phyloP scores from a whole-genome alignment of 2,329 filamentous ascomycete species.

The Pseudocercospora cruenta region DNA sequence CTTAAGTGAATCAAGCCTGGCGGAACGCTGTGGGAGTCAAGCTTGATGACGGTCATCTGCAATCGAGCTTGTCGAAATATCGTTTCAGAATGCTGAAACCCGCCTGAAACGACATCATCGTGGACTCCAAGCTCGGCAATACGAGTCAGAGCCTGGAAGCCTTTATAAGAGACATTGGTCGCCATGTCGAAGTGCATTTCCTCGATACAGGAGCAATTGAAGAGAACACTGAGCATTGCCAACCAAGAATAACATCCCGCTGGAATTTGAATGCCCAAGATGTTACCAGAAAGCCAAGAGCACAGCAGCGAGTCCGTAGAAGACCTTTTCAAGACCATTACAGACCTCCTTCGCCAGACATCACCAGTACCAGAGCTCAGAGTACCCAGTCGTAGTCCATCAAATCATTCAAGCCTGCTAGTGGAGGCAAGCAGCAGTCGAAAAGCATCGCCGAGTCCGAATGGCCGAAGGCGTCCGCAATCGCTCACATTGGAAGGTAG shows the following conservation, averaged over 20 bases:
- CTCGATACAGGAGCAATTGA: not conserved
- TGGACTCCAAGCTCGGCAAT: not conserved
- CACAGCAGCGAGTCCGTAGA: not conserved
- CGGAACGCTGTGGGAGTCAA: not conserved
- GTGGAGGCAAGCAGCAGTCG: not conserved
- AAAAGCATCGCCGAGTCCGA: not conserved
- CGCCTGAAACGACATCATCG: not conserved
- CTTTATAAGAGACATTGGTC: not conserved
- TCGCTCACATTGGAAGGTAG: not conserved
- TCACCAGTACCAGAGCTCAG: not conserved
- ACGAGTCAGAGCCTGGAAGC: not conserved
- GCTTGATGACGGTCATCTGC: not conserved
- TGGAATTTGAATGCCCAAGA: not conserved
- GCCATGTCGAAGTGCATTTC: not conserved
- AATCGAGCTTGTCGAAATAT: not conserved
- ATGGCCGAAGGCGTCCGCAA: not conserved
- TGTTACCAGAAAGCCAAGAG: not conserved
- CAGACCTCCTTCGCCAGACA: not conserved
- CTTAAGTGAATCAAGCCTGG: not conserved
- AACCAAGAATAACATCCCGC: not conserved
- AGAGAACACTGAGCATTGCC: not conserved
- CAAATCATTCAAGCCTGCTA: not conserved
- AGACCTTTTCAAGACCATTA: not conserved
- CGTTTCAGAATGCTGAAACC: not conserved
- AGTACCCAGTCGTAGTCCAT: not conserved